phyloP scores from a whole-genome alignment of 1,139 yeast species.

The Spathaspora sp. region DNA sequence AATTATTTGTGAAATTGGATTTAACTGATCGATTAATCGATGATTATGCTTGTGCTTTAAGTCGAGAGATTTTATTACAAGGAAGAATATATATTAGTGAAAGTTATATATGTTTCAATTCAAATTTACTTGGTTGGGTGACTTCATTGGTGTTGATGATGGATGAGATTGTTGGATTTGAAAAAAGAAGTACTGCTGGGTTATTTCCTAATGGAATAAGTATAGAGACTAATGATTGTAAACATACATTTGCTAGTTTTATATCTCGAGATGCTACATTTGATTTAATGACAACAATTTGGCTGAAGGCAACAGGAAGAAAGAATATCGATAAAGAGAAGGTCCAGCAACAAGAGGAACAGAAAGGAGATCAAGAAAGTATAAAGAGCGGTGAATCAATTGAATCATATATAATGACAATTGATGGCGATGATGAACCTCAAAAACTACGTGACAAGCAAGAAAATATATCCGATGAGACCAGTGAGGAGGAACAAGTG shows the following conservation, averaged over 20 bases:
- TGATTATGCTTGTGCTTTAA: slow-evolving; percentile 87
- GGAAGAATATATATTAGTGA: slow-evolving; percentile 88
- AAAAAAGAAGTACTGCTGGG: slow-evolving; percentile 82
- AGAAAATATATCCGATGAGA: slow-evolving; percentile 12
- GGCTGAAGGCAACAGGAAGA: slow-evolving; percentile 42
- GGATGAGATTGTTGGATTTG: slow-evolving; percentile 70
- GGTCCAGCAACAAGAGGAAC: slow-evolving; percentile 5
- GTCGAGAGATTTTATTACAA: slow-evolving; percentile 85
- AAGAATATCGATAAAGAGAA: slow-evolving; percentile 11
- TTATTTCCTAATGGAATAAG: slow-evolving; percentile 88
- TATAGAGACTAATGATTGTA: slow-evolving; percentile 66
- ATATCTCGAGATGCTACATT: slow-evolving; percentile 77
- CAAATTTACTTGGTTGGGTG: slow-evolving; percentile 93
- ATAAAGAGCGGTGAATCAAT: slow-evolving; percentile 10
- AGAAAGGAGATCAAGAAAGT: background rate
- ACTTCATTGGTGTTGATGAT: slow-evolving; percentile 75
- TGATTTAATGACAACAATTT: slow-evolving; percentile 62
- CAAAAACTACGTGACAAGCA: slow-evolving; percentile 16
- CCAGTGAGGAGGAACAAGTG: slow-evolving; percentile 9
- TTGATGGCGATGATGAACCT: slow-evolving; percentile 29
- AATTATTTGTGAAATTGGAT: slow-evolving; percentile 68
- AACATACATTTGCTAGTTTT: slow-evolving; percentile 84
- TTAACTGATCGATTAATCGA: slow-evolving; percentile 71
- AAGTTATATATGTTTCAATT: slow-evolving; percentile 78
- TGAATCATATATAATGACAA: slow-evolving; percentile 33